Evolutionary conservation across 768 basidiomycete genomes (phyloP).

Genomic region (Pholiota molesta): DNA sequence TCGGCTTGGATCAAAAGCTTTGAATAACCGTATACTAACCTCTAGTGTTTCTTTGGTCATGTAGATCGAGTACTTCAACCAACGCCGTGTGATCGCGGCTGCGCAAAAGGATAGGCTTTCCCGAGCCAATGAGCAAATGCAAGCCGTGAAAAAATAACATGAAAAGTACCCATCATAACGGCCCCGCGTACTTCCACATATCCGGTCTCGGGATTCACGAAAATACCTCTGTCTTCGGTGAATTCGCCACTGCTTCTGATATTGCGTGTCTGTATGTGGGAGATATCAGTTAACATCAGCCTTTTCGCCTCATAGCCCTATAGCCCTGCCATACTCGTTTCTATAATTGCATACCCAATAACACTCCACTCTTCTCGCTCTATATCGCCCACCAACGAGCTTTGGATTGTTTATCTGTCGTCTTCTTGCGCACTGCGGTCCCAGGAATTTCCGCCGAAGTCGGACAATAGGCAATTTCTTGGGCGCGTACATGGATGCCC

Average conservation of each 20-base stretch:
- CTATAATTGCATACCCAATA: conserved; percentile 6
- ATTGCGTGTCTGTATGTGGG: neutral
- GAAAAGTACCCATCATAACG: neutral
- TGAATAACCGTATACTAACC: neutral
- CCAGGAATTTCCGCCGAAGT: neutral
- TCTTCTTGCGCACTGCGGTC: neutral
- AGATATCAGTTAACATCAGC: neutral
- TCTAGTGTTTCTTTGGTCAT: neutral
- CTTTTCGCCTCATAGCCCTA: neutral
- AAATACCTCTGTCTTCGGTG: conserved; percentile 13
- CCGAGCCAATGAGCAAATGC: conserved; percentile 39
- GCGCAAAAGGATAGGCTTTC: conserved; percentile 75
- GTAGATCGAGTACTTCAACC: conserved; percentile 95
- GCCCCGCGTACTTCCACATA: neutral
- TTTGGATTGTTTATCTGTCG: neutral
- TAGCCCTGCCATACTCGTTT: neutral
- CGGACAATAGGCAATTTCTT: neutral
- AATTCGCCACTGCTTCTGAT: conserved; percentile 14
- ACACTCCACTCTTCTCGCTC: neutral
- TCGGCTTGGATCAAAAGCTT: neutral
- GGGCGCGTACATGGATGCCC: neutral
- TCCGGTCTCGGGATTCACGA: neutral
- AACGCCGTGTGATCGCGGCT: conserved; percentile 80
- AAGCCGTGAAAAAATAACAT: conserved; percentile 32
- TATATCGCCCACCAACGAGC: neutral